A percentile compares a stretch with the other conserved stretches of the same genome.
phyloP scores from a whole-genome alignment of 495 filamentous ascomycete genomes.

The Lasiosphaeriaceae sp. region DNA sequence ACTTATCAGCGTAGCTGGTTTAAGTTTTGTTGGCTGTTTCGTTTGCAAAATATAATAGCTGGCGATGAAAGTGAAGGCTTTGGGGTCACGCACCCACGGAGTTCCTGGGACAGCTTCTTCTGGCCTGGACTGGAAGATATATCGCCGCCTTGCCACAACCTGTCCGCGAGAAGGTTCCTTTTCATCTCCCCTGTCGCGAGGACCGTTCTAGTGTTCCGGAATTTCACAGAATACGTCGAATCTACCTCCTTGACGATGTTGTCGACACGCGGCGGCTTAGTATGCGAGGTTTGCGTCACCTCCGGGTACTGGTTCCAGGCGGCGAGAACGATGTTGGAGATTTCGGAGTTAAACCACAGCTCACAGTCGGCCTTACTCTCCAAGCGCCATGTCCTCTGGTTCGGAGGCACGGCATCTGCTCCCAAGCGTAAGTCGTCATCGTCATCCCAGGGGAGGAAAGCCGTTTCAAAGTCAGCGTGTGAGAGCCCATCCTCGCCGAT shows the following conservation, averaged over 20 bases:
- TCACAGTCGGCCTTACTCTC: conserved; percentile 17
- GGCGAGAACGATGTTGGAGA: conserved; percentile 21
- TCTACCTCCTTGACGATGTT: conserved; percentile 13
- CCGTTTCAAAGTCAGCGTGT: conserved; percentile 8
- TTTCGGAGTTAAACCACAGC: conserved; percentile 18
- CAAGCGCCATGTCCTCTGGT: conserved; percentile 13
- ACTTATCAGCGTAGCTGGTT: conserved; percentile 16
- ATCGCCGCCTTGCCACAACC: conserved; percentile 4
- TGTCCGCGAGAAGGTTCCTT: conserved; percentile 4
- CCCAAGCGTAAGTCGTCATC: conserved; percentile 8
- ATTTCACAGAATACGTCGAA: conserved; percentile 9
- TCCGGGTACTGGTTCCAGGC: conserved; percentile 13
- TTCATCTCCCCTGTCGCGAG: conserved; percentile 17
- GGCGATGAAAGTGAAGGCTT: neutral
- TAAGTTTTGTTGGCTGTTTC: neutral
- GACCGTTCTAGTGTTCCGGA: neutral
- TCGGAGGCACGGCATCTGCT: conserved; percentile 6
- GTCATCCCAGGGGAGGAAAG: conserved; percentile 8
- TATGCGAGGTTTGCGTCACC: conserved; percentile 16
- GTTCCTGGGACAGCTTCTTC: conserved; percentile 15
- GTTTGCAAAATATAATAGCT: neutral
- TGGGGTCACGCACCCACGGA: conserved; percentile 11
- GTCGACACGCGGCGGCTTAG: conserved; percentile 6
- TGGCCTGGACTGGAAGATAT: neutral
- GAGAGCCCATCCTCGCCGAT: neutral